phyloP scores from a whole-genome alignment of 2,329 filamentous ascomycete species.

The Pestalotiopsis sp. region DNA sequence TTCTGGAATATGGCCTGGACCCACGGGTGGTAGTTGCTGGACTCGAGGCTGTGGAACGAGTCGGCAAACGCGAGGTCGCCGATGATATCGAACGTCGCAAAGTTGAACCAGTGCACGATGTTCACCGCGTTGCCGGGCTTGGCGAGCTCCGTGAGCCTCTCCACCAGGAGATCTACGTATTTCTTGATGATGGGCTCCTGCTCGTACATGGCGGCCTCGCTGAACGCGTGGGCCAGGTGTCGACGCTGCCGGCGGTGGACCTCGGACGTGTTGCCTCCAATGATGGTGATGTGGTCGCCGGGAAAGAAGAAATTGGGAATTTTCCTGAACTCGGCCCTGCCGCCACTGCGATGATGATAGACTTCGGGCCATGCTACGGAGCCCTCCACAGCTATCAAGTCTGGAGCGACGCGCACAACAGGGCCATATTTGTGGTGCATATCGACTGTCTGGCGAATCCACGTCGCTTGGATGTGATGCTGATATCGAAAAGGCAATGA shows the following conservation, averaged over 20 bases:
- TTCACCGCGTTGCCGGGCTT: conserved; percentile 9
- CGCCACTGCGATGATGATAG: conserved; percentile 30
- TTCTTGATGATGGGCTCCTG: conserved; percentile 21
- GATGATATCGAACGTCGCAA: conserved; percentile 18
- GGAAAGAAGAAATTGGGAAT: conserved; percentile 16
- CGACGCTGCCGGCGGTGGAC: conserved; percentile 18
- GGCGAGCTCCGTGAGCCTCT: neutral
- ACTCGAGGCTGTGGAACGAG: conserved; percentile 18
- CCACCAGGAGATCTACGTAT: conserved; percentile 16
- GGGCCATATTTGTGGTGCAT: conserved; percentile 36
- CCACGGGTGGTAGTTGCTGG: conserved; percentile 34
- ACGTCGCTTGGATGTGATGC: neutral
- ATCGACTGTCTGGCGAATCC: conserved; percentile 10
- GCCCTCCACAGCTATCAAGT: conserved; percentile 39
- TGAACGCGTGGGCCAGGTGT: conserved; percentile 19
- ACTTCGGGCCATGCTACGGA: conserved; percentile 34
- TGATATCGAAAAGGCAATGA: neutral
- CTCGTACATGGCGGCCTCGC: conserved; percentile 16
- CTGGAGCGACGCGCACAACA: conserved; percentile 43
- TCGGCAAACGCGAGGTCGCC: conserved; percentile 21
- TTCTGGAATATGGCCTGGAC: conserved; percentile 28
- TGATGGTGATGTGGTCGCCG: conserved; percentile 17
- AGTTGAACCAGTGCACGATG: conserved; percentile 19
- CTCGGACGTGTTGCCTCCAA: conserved; percentile 18
- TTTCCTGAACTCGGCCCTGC: conserved; percentile 23